Base-by-base conservation (phyloP, 805 yeast genomes). In the Nakazawaea wyomingensis region DNA sequence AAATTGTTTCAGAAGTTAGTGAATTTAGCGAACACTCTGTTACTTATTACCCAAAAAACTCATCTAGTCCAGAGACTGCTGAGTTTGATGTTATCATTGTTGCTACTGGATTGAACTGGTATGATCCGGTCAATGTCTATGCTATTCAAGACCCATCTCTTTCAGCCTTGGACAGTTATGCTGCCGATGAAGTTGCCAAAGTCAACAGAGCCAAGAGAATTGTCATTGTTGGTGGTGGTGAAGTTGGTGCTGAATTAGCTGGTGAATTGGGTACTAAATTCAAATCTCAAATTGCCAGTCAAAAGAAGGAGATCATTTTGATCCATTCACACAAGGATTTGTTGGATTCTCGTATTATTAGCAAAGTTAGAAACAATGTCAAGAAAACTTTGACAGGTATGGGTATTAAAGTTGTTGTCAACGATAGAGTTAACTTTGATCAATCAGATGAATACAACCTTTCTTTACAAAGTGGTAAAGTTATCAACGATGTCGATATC, bases 171-270 rank as follows among this genome's bases (percentile, higher is more conserved):
- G 34, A 44, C n/a, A 33, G 19, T 1, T 51, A 56, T 37, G 48
- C 51, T 24, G 43, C 44, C 11, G 27, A 38, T 6, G 46, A 49
- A 21, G 44, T 41, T 16, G 47, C 48, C 4, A 37, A 44, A 32
- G 37, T 60, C 8, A 47, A 45, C 10, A 35, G 38, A 3, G 60
- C 63, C 1, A 52, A 54, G 18, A 43, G 54, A 27, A 52, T 61
- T 16, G 58, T 54, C 3, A 41, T 63, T 19, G 48, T 61, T 18
- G 68, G 68, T 30, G 67, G 64, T 18, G 68, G 67, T 2, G 51
- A 54, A 40, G 52, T 50, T 20, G 64, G 58, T 27, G 47, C 45
- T 17, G 68, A 64, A 43, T 31, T 62, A 2, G 55, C 51, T 10
- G 69, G 69, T 26, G 68, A 64, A 41, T 21, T 63, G 4, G 49